Evolutionary conservation across 2,329 filamentous ascomycete species (phyloP), one percentile per base, ranked within the genome.

Genomic region (Acrocalymma vagum): DNA sequence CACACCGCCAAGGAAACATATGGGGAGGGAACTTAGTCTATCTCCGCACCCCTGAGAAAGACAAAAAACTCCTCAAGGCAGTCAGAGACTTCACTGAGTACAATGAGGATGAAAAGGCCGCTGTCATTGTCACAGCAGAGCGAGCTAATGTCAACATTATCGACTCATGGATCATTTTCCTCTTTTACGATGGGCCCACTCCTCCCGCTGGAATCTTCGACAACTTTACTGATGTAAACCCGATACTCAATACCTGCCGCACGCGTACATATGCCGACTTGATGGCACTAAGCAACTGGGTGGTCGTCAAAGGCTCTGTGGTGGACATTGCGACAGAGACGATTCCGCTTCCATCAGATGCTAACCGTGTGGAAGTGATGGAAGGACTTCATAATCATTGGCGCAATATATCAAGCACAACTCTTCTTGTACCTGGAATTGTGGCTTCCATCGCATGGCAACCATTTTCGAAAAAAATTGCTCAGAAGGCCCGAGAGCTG

Each of bases 21-120:
- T 78, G 77, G 76, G 75, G 74, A 33, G 76, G 76, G n/a, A 72
- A 72, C 54, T 66, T 72, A 20, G 49, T 77, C 29, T 76, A 70
- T 53, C 40, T 75, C 60, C 58, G 60, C 48, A 29, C 51, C 51
- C 30, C 65, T 64, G 53, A 60, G 67, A 53, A 70, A 25, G 59
- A 72, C 5, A 55, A 67, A 5, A 55, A 64, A 4, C 35, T 84
- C 1, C 66, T 82, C 9, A 62, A 64, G 3, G 78, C 78, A 1
- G 64, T 79, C 3, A 73, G 76, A 15, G 77, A 83, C 60, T 84
- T 83, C 51, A 81, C 80, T 5, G 73, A 78, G 51, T 62, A 63
- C 43, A 71, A 84, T 61, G 81, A 82, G 55, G 62, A 65, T 35
- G 48, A 58, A 6, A 62, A 59, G 26, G 62, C 61, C n/a, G 56